A percentile compares a stretch with the other conserved stretches of the same genome.
Conservation (phyloP, 768 basidiomycete genomes). For the Paxillus ammoniavirescens region DNA sequence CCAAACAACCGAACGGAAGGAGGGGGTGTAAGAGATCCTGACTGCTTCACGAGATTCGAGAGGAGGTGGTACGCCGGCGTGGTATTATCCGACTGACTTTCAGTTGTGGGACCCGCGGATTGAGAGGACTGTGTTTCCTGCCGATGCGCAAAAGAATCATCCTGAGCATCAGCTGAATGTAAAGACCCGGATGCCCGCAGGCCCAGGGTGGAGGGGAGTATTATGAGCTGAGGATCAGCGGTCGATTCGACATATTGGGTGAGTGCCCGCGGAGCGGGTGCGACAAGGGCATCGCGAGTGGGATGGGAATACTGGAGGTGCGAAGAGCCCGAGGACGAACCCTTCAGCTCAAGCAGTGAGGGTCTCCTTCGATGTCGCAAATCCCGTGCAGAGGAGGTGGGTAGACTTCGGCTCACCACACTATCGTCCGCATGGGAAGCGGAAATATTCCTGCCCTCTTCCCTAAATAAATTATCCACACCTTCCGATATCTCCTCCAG, state of each 20-base stretch:
- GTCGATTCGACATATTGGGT: slow-evolving; percentile 70
- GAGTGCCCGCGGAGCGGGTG: slow-evolving; percentile 71
- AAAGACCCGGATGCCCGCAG: slow-evolving; percentile 41
- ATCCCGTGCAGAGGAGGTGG: slow-evolving; percentile 33
- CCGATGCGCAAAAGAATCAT: neutral
- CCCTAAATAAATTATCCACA: slow-evolving; percentile 58
- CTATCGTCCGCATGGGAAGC: slow-evolving; percentile 12
- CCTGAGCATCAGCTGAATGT: slow-evolving; percentile 18
- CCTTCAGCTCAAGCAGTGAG: slow-evolving; percentile 40
- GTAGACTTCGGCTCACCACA: slow-evolving; percentile 46
- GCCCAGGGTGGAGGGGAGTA: slow-evolving; percentile 71
- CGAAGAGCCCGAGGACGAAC: slow-evolving; percentile 28
- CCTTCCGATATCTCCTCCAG: slow-evolving; percentile 62
- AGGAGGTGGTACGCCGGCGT: slow-evolving; percentile 65
- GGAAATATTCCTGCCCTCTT: slow-evolving; percentile 11
- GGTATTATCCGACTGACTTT: slow-evolving; percentile 39
- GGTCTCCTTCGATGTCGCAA: slow-evolving; percentile 42
- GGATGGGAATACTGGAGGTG: slow-evolving; percentile 53
- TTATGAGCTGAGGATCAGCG: slow-evolving; percentile 50
- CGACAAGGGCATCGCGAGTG: slow-evolving; percentile 52
- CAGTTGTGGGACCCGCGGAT: slow-evolving; percentile 26
- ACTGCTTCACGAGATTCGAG: slow-evolving; percentile 50
- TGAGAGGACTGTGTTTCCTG: slow-evolving; percentile 1
- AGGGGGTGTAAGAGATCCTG: slow-evolving; percentile 26
- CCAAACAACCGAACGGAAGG: slow-evolving; percentile 30